Percentiles rank a stretch among this genome's conserved stretches.
phyloP scores from a whole-genome alignment of 2,329 filamentous ascomycete genomes.

The Fusarium bactridioides region DNA sequence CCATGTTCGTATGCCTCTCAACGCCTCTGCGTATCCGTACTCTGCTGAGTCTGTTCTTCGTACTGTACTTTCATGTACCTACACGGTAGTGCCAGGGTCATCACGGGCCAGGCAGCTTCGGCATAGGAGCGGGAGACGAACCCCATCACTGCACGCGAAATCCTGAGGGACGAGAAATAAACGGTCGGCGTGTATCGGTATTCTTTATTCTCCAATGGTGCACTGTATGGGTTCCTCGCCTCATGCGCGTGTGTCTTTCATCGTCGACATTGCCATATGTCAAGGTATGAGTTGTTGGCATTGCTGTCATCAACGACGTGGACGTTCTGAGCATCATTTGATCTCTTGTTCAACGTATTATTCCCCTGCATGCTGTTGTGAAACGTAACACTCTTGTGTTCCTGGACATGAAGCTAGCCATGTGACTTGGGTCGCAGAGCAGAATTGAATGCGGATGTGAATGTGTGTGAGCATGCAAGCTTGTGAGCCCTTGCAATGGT shows the following conservation, averaged over 20 bases:
- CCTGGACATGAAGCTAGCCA: conserved; percentile 20
- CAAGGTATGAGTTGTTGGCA: conserved; percentile 20
- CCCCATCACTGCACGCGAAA: conserved; percentile 28
- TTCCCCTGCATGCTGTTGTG: conserved; percentile 26
- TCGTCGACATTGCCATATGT: conserved; percentile 14
- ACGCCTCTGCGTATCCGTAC: conserved; percentile 10
- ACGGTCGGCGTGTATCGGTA: neutral
- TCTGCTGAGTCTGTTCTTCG: conserved; percentile 1
- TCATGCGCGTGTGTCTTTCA: conserved; percentile 5
- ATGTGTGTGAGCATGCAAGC: conserved; percentile 4
- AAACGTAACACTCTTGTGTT: conserved; percentile 22
- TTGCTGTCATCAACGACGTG: conserved; percentile 24
- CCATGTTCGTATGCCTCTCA: neutral
- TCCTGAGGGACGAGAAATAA: conserved; percentile 3
- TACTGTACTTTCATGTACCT: neutral
- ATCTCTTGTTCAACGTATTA: conserved; percentile 20
- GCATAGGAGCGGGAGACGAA: conserved; percentile 19
- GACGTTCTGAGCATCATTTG: conserved; percentile 15
- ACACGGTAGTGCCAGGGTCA: conserved; percentile 22
- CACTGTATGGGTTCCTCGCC: conserved; percentile 17
- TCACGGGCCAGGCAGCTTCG: conserved; percentile 31
- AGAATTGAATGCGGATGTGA: conserved; percentile 1
- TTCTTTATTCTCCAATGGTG: conserved; percentile 1
- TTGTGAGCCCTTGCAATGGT: conserved; percentile 12
- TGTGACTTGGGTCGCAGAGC: conserved; percentile 27